These are phyloP conservation scores for Eucalyptus guilfoylei DNA, from an alignment of 345 rosid species.

Conservation along the genomic window DNA sequence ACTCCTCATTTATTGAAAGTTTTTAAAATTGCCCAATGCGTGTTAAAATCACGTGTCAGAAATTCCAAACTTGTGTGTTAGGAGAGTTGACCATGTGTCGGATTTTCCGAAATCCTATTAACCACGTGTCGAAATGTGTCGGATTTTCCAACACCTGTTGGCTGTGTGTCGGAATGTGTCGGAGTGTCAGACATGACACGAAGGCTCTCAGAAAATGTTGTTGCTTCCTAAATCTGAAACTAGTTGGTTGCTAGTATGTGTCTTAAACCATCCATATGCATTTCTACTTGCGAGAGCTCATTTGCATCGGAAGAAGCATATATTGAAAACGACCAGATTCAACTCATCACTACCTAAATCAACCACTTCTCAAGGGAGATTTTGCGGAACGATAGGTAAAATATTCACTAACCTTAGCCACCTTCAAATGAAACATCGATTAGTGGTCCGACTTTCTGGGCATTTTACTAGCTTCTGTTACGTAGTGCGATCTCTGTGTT, in stretches of 20 bases:
- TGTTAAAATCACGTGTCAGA: accelerated
- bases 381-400: neutral
- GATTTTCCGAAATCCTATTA: accelerated
- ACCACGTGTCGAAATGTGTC: accelerated
- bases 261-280: neutral
- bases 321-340: neutral
- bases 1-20: too few relatives aligned
- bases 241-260: neutral
- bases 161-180: neutral
- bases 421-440: neutral
- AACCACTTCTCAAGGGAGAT: neutral
- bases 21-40: too few relatives aligned
- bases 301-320: neutral
- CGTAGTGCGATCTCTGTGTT: neutral
- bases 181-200: neutral
- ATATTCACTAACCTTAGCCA: neutral
- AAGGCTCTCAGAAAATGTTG: too few relatives aligned
- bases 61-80: too few relatives aligned
- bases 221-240: neutral
- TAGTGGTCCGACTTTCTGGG: neutral
- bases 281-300: neutral
- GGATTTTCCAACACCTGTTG: accelerated
- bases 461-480: neutral
- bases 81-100: accelerated
- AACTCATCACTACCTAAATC: neutral